phyloP scores from a whole-genome alignment of 768 basidiomycete genomes.

The Boletellus sp. region DNA sequence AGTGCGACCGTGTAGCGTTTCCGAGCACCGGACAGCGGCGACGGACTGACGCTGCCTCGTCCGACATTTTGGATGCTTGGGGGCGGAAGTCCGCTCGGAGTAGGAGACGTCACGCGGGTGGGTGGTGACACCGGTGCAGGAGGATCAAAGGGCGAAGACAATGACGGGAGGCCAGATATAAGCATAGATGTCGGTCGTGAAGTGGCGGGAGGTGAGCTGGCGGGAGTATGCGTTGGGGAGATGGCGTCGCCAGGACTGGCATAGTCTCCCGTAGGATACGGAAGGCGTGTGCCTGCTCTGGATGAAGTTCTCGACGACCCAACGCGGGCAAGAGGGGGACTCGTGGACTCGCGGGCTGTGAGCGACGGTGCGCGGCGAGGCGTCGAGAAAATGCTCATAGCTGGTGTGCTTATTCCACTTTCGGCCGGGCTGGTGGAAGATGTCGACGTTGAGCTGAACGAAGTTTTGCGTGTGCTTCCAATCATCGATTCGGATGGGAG shows the following conservation, averaged over 20 bases:
- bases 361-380: constrained; percentile 31
- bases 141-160: constrained; percentile 24
- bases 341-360: constrained; percentile 61
- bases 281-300: constrained; percentile 47
- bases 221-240: constrained; percentile 32
- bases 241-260: constrained; percentile 55
- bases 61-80: constrained; percentile 40
- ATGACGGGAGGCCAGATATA: constrained; percentile 44
- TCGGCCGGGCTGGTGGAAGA: constrained; percentile 14
- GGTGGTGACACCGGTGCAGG: constrained; percentile 23
- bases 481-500: constrained; percentile 49
- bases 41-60: constrained; percentile 60
- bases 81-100: constrained; percentile 37
- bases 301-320: constrained; percentile 32
- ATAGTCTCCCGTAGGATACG: constrained; percentile 84
- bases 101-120: constrained; percentile 20
- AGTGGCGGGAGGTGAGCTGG: constrained; percentile 44
- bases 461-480: constrained; percentile 26
- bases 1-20: constrained; percentile 87
- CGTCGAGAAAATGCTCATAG: constrained; percentile 19
- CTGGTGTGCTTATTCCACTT: constrained; percentile 12
- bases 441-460: constrained; percentile 15
- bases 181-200: constrained; percentile 41
- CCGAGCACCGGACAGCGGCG: constrained; percentile 50
- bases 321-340: constrained; percentile 54